phyloP scores from a whole-genome alignment of 2,329 filamentous ascomycete genomes.

The Pyricularia pennisetigena region DNA sequence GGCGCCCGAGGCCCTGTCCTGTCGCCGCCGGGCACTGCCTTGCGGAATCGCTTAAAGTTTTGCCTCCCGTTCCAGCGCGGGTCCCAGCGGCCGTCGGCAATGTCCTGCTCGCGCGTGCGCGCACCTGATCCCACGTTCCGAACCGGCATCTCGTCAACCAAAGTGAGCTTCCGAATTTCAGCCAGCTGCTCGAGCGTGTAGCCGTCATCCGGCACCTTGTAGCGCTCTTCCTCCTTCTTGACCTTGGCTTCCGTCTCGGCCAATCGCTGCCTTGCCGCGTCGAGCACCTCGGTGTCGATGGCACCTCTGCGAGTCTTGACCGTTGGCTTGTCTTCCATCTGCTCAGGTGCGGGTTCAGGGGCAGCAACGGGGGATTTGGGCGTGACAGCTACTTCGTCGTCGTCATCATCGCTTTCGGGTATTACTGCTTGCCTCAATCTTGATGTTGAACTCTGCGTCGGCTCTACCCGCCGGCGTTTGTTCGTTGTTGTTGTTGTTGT shows the following conservation, averaged over 20 bases:
- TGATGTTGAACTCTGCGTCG: not conserved
- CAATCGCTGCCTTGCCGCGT: constrained; percentile 49
- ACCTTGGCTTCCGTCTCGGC: constrained; percentile 58
- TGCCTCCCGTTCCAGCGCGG: constrained; percentile 86
- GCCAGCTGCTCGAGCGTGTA: constrained; percentile 48
- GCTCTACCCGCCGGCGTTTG: constrained; percentile 64
- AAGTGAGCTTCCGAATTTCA: constrained; percentile 62
- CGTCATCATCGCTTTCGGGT: constrained; percentile 7
- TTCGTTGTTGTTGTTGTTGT: constrained; percentile 62
- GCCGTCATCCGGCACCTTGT: constrained; percentile 44
- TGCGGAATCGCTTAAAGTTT: constrained; percentile 87
- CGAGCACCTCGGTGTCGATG: constrained; percentile 53
- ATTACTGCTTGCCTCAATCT: not conserved
- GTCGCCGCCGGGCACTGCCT: constrained; percentile 35
- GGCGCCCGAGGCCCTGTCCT: constrained; percentile 22
- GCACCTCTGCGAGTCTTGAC: constrained; percentile 19
- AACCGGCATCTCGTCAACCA: constrained; percentile 69
- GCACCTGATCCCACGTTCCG: constrained; percentile 23
- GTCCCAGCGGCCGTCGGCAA: constrained; percentile 61
- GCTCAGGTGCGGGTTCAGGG: not conserved
- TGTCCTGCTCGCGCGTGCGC: constrained; percentile 36
- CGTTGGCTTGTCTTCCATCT: constrained; percentile 6
- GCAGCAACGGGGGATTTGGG: constrained; percentile 10
- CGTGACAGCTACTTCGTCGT: constrained; percentile 8
- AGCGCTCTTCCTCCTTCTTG: constrained; percentile 41